Evolutionary conservation across 176 grass and related monocot genomes (phyloP), one percentile per base, ranked within the genome.

Genomic region (Paspalum notatum): DNA sequence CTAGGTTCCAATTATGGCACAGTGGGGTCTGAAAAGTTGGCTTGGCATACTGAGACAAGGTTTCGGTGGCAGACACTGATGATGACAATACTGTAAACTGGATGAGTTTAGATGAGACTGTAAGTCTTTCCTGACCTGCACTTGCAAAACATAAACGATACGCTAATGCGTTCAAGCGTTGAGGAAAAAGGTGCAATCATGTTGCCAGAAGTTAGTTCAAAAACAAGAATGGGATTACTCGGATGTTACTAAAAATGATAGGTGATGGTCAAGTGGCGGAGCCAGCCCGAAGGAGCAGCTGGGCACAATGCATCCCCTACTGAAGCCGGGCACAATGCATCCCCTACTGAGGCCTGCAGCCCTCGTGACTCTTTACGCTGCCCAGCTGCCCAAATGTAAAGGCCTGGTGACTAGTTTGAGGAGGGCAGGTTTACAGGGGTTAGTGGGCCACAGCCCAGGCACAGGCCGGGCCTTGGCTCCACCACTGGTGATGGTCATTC

Each of bases 51-150:
- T 55, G 58, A 45, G 39, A 72, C 59, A 63, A 64, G 67, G 76
- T 73, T 79, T 72, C 39, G 39, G 59, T 57, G 48, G 58, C 38
- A 44, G 57, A 12, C 68, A 37, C 16, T 72, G 77, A 89, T 48
- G 67, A 12, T 73, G 74, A 66, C 51, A 78, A 22, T 53, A 60
- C 67, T 39, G 3, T 72, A 54, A 77, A 70, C 13, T 20, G 21
- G 49, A 59, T 6, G 12, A 15, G 17, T 43, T 66, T 73, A 51
- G 18, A 56, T 40, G 59, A 66, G 2, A 66, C 77, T 79, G 44
- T 45, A 60, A 8, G 73, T 62, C 7, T 16, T 80, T 75, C 17
- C 37, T 79, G 48, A 26, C 37, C 49, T 47, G 55, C 71, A 57
- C 41, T 40, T 49, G 48, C 38, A 21, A 44, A 72, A 51, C 11